phyloP scores from a whole-genome alignment of 495 filamentous ascomycete genomes.

The Rusavskia elegans region DNA sequence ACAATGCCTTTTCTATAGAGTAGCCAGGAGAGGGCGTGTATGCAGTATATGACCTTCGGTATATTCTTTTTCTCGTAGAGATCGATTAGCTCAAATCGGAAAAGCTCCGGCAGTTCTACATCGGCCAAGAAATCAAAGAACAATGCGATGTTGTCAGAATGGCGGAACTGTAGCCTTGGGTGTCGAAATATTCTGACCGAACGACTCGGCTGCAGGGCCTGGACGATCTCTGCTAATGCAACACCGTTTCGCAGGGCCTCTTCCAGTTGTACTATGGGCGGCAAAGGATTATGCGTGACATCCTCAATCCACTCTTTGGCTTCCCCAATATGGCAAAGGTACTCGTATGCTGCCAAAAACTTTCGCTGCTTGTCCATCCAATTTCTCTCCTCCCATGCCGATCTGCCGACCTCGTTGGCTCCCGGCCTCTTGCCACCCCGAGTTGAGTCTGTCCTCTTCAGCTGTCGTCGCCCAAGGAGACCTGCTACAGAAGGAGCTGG shows the following conservation, averaged over 20 bases:
- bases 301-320: conserved; percentile 99
- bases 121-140: conserved; percentile 91
- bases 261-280: conserved; percentile 90
- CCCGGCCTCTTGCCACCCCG: conserved; percentile 26
- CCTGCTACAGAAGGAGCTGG: conserved; percentile 72
- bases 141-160: conserved; percentile 90
- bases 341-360: conserved; percentile 95
- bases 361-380: conserved; percentile 99
- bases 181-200: conserved; percentile 70
- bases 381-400: conserved; percentile 70
- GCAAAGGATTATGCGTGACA: conserved; percentile 74
- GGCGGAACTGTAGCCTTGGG: conserved; percentile 74
- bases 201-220: conserved; percentile 65
- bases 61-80: conserved; percentile 99
- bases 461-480: conserved; percentile 61
- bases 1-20: conserved; percentile 88
- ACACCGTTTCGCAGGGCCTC: conserved; percentile 88
- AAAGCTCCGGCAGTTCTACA: conserved; percentile 92
- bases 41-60: conserved; percentile 96
- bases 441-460: conserved; percentile 58
- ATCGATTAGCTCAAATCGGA: conserved; percentile 94
- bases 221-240: conserved; percentile 90
- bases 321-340: conserved; percentile 97
- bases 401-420: conserved; percentile 30
- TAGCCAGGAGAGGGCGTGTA: conserved; percentile 92